phyloP scores from a whole-genome alignment of 2,329 filamentous ascomycete species.

The Xylariaceae sp. region DNA sequence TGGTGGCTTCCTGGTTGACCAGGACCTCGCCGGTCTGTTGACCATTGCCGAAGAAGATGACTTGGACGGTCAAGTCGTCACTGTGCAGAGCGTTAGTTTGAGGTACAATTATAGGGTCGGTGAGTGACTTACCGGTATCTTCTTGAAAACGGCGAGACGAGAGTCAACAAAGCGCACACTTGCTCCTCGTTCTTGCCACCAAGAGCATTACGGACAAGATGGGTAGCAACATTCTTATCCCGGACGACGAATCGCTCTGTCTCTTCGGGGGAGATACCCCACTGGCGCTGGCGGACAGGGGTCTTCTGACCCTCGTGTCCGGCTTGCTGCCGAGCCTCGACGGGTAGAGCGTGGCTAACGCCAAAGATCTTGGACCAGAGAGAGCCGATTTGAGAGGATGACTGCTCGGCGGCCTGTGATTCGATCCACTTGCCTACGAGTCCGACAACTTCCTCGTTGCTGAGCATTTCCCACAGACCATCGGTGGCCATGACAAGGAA shows the following conservation, averaged over 20 bases:
- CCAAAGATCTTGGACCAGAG: constrained; percentile 64
- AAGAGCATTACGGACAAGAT: constrained; percentile 89
- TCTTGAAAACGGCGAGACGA: constrained; percentile 85
- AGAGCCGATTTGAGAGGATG: constrained; percentile 61
- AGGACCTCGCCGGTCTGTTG: constrained; percentile 71
- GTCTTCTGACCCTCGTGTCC: constrained; percentile 67
- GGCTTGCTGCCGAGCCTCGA: constrained; percentile 57
- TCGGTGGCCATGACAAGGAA: constrained; percentile 96
- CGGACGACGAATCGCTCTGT: constrained; percentile 85
- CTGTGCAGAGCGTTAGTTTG: constrained; percentile 40
- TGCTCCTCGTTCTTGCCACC: constrained; percentile 92
- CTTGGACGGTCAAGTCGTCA: constrained; percentile 93
- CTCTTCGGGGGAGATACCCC: constrained; percentile 70
- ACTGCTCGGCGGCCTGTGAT: constrained; percentile 52
- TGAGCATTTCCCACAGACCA: constrained; percentile 98
- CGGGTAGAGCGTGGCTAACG: constrained; percentile 58
- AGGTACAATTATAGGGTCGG: background rate
- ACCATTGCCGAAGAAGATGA: constrained; percentile 93
- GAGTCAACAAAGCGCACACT: constrained; percentile 82
- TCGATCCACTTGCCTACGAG: constrained; percentile 97
- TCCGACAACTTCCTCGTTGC: constrained; percentile 95
- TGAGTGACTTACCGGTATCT: constrained; percentile 67
- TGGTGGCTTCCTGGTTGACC: constrained; percentile 82
- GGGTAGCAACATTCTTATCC: constrained; percentile 94
- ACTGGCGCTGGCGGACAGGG: constrained; percentile 85